phyloP scores from a whole-genome alignment of 306 rosid species.

The Styphnolobium japonicum region DNA sequence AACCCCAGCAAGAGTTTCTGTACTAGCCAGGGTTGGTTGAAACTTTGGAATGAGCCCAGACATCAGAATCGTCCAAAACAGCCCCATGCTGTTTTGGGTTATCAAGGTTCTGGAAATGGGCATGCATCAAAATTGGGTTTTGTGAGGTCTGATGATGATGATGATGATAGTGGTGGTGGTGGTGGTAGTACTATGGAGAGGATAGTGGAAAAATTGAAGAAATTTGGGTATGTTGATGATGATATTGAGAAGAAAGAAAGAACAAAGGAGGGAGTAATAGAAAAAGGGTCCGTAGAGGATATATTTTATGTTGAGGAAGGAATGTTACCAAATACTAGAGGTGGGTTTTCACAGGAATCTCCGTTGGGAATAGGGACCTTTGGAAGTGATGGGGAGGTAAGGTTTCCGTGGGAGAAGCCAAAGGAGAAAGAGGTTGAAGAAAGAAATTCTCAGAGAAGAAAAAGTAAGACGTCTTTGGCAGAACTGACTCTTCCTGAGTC shows the following conservation, averaged over 20 bases:
- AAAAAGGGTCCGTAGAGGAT: conserved; percentile 93
- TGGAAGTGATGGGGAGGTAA: conserved; percentile 68
- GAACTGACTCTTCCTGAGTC: conserved; percentile 91
- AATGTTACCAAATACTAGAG: conserved; percentile 73
- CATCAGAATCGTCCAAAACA: conserved; percentile 43
- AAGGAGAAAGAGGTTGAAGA: conserved; percentile 41
- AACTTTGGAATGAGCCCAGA: conserved; percentile 54
- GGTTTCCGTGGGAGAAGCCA: conserved; percentile 96
- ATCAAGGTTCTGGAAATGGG: conserved; percentile 49
- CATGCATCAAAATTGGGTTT: conserved; percentile 35
- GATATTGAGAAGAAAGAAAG: conserved; percentile 34
- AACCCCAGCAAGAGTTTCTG: conserved; percentile 27
- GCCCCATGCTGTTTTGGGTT: conserved; percentile 51
- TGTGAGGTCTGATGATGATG: conserved; percentile 28
- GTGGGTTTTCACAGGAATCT: conserved; percentile 73
- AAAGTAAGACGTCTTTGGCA: conserved; percentile 64
- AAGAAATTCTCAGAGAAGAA: conserved; percentile 36
- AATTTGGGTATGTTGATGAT: conserved; percentile 67
- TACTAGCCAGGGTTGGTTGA: conserved; percentile 58
- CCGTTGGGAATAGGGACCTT: conserved; percentile 63
- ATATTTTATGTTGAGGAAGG: conserved; percentile 86
- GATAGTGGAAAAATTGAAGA: conserved; percentile 81
- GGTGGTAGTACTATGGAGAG: conserved; percentile 78
- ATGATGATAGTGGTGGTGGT: neutral
- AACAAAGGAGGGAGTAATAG: conserved; percentile 44